Percentiles rank a stretch among this genome's conserved stretches.
Evolutionary conservation across 345 rosid genomes (phyloP).

Genomic region (Aegle marmelos): DNA sequence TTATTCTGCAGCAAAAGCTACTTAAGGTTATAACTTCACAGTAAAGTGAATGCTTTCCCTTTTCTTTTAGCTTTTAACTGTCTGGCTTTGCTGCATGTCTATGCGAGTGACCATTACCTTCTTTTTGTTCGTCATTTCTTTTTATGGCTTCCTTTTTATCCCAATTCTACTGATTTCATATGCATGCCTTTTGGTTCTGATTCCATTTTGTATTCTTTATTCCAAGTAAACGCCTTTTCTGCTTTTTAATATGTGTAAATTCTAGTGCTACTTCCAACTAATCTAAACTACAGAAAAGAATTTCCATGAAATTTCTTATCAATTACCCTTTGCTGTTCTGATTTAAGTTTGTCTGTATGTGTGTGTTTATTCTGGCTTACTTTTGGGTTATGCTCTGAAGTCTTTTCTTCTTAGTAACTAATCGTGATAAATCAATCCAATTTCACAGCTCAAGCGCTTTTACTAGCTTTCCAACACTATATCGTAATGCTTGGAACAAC

Average conservation of each 20-base stretch:
- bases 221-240: neutral
- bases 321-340: neutral
- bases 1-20: neutral
- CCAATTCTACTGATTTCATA: neutral
- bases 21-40: neutral
- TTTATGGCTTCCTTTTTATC: conserved; percentile 4
- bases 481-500: conserved; percentile 88
- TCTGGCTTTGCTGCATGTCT: conserved; percentile 13
- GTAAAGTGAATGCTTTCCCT: conserved; percentile 5
- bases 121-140: neutral
- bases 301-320: neutral
- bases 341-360: neutral
- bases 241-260: neutral
- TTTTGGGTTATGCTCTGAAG: neutral
- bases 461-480: conserved; percentile 92
- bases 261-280: neutral
- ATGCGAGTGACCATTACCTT: neutral
- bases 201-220: conserved; percentile 16
- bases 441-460: conserved; percentile 60
- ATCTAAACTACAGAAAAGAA: neutral
- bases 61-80: neutral
- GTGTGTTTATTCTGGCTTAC: no score
- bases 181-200: conserved; percentile 8
- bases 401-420: neutral
- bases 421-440: conserved; percentile 1